phyloP scores from a whole-genome alignment of 179 eudicot genomes.

The Carnegiea gigantea region DNA sequence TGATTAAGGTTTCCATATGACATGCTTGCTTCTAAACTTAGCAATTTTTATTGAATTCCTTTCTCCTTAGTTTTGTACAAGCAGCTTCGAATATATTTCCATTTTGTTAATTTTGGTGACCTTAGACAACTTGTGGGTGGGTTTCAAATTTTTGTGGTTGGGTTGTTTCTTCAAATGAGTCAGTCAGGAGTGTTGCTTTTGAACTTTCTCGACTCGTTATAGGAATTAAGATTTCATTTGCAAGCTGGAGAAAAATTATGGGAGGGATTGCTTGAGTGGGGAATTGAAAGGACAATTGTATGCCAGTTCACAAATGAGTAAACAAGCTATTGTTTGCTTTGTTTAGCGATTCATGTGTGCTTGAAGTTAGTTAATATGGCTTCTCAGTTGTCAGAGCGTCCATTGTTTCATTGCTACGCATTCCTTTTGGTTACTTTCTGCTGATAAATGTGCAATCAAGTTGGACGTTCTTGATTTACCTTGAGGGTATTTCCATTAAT shows the following conservation, averaged over 20 bases:
- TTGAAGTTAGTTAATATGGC: neutral
- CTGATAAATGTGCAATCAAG: too few species aligned
- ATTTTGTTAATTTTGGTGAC: neutral
- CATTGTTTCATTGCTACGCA: neutral
- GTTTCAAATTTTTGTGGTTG: neutral
- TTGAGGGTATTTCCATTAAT: too few species aligned
- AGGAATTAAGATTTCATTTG: too few species aligned
- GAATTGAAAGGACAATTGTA: too few species aligned
- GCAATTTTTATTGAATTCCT: neutral
- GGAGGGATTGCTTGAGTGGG: too few species aligned
- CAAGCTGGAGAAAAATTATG: too few species aligned
- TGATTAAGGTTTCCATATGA: too few species aligned
- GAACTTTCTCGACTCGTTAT: neutral
- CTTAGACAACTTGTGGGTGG: neutral
- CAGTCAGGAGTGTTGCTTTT: neutral
- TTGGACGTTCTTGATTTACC: too few species aligned
- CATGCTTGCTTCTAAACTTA: too few species aligned
- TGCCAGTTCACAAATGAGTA: neutral
- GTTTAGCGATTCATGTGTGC: neutral
- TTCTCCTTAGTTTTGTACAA: neutral
- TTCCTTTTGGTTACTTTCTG: neutral
- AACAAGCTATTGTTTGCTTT: neutral
- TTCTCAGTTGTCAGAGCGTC: neutral
- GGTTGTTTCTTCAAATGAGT: neutral
- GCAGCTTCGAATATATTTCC: neutral